Percentiles rank a stretch among this genome's conserved stretches.
These are phyloP conservation scores for Amanita polypyramis DNA, from an alignment of 768 basidiomycete genomes.

Conservation along the genomic window DNA sequence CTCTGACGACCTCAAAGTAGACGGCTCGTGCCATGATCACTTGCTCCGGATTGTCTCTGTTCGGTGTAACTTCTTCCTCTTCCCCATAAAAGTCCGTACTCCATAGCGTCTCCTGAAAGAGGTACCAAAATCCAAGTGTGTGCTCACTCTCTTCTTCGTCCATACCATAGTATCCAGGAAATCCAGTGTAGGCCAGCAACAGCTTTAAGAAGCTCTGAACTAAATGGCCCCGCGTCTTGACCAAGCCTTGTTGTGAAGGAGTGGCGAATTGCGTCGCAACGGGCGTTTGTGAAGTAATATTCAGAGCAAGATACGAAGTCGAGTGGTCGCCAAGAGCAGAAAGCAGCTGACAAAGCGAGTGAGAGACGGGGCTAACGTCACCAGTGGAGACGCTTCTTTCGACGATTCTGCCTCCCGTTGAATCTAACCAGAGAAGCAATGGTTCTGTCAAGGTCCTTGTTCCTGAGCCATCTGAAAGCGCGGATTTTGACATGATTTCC, in stretches of 20 bases:
- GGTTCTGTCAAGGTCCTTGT: slow-evolving; percentile 73
- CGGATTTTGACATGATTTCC: slow-evolving; percentile 69
- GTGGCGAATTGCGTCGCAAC: slow-evolving; percentile 21
- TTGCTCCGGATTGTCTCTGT: slow-evolving; percentile 22
- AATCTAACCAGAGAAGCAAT: slow-evolving; percentile 67
- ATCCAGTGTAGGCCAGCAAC: slow-evolving; percentile 62
- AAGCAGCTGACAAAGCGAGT: slow-evolving; percentile 72
- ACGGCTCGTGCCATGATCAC: slow-evolving; percentile 59
- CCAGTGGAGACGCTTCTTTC: slow-evolving; percentile 25
- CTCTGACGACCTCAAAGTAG: slow-evolving; percentile 67
- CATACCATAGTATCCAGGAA: slow-evolving; percentile 63
- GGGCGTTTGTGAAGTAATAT: slow-evolving; percentile 40
- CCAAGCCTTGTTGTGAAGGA: slow-evolving; percentile 10
- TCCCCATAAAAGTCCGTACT: slow-evolving; percentile 41
- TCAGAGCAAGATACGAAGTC: slow-evolving; percentile 59
- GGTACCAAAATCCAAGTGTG: slow-evolving; percentile 83
- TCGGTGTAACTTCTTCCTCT: slow-evolving; percentile 12
- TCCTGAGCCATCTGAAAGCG: slow-evolving; percentile 62
- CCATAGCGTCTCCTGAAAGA: slow-evolving; percentile 85
- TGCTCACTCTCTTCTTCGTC: slow-evolving; percentile 87
- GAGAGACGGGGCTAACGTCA: slow-evolving; percentile 45
- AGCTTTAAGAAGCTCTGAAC: slow-evolving; percentile 64
- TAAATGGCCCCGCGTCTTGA: slow-evolving; percentile 35
- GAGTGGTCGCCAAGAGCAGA: slow-evolving; percentile 83
- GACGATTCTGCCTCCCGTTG: slow-evolving; percentile 38